phyloP scores from a whole-genome alignment of 2,329 filamentous ascomycete genomes.

The Colletotrichum musicola region DNA sequence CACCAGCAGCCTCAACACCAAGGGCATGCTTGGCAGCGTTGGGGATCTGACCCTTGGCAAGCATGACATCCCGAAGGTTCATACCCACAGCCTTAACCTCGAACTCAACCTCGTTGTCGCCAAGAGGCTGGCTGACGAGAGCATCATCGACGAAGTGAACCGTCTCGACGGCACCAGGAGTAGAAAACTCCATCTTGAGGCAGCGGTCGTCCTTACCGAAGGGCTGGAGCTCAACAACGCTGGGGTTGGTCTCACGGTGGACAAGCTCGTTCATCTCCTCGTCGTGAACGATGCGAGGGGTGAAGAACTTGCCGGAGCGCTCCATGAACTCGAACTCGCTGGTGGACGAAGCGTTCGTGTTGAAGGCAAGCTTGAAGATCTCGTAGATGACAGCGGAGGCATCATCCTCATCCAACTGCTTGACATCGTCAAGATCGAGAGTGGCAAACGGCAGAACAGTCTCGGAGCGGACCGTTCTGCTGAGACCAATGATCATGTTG shows the following conservation, averaged over 20 bases:
- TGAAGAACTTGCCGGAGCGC: constrained; percentile 53
- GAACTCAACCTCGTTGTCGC: constrained; percentile 55
- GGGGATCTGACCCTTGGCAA: constrained; percentile 54
- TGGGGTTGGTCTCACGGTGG: constrained; percentile 56
- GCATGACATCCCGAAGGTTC: constrained; percentile 61
- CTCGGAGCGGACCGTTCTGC: constrained; percentile 61
- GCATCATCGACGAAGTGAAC: constrained; percentile 55
- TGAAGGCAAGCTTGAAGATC: constrained; percentile 54
- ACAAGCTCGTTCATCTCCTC: constrained; percentile 57
- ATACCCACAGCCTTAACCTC: constrained; percentile 58
- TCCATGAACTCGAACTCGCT: constrained; percentile 59
- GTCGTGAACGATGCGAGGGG: constrained; percentile 55
- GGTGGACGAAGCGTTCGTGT: constrained; percentile 45
- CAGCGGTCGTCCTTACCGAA: constrained; percentile 54
- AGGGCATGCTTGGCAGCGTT: constrained; percentile 46
- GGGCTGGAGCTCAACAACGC: constrained; percentile 51
- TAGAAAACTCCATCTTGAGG: constrained; percentile 54
- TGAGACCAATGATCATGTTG: constrained; percentile 60
- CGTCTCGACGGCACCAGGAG: constrained; percentile 53
- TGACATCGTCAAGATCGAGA: constrained; percentile 58
- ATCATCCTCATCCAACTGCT: constrained; percentile 45
- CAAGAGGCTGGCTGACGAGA: constrained; percentile 44
- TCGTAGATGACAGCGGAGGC: constrained; percentile 51
- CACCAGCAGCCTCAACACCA: constrained; percentile 50
- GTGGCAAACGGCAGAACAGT: constrained; percentile 58